Evolutionary conservation across 2,329 filamentous ascomycete genomes (phyloP), one percentile per base, ranked within the genome.

Genomic region (Pseudogymnoascus sp.): DNA sequence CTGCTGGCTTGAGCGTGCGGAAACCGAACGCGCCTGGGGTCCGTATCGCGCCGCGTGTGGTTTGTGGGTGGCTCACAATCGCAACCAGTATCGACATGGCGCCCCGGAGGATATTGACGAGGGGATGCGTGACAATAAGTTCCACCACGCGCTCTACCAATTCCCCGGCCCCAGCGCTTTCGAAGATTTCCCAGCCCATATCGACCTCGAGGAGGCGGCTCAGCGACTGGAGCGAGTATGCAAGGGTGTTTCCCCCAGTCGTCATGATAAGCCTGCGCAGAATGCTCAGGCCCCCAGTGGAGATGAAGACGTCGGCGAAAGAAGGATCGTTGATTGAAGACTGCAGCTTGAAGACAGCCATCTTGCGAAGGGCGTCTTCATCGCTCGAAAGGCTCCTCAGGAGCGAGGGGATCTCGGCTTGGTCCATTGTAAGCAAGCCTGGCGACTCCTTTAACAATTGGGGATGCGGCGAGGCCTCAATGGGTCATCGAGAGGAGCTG

Each of bases 261-360:
- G 85, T 84, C 80, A 97, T 86, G 66, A 94, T 91, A 61, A 97
- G 81, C 62, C 89, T 86, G 60, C 91, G 86, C 69, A 99, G 78
- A 67, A 93, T 86, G 67, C 86, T 82, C 66, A 97, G 81, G 3
- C 94, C 94, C 62, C 92, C 92, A 59, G 92, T 89, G 60, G 88
- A 86, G 65, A 97, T 96, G 78, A 99, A 99, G 69, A 95, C 87
- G 74, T 97, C 94, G 70, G 94, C 94, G 74, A 97, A 97, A 59
- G 92, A 89, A 27, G 93, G 93, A 76, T 99, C 94, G 73, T 92
- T 93, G 75, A 99, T 96, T 65, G 90, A 92, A 66, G 85, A 88
- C 76, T 99, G 94, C 67, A 99, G 85, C 78, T 97, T 97, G 83
- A 99, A 99, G 64, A 95, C 94, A 64, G 94, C 94, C 90, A 97